Evolutionary conservation across 2,329 filamentous ascomycete genomes (phyloP), one percentile per base, ranked within the genome.

Genomic region (Mariannaea sp.): DNA sequence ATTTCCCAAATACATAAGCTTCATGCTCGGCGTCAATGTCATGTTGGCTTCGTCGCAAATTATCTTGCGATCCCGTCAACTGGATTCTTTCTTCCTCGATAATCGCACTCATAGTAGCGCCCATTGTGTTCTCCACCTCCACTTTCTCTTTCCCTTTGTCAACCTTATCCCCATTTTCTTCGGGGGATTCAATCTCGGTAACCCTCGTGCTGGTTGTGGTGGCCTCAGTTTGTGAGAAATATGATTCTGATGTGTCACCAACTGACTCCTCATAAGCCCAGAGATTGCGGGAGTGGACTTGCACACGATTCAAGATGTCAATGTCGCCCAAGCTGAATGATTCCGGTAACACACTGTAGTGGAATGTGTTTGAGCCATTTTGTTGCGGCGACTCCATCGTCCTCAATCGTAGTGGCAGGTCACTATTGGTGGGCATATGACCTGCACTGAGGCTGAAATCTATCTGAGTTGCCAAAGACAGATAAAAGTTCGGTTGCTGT

Each of bases 371-470:
- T 3, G 36, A 16, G 14, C 29, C 19, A 22, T 40, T 24, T 7
- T 17, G 29, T n/a, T 49, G 42, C 10, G 38, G 38, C 2, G 38
- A 39, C 46, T 49, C 38, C 46, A 49, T 49, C 12, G 46, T 49
- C 24, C 20, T 49, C n/a, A 49, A 33, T 10, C 46, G 29, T 5
- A 38, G 32, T 2, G 46, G 46, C 7, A 49, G 20, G 9, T 49
- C 46, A 8, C 24, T 36, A 7, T 30, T 24, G 12, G 24, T 36
- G 4, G 46, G 46, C 4, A 49, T 10, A 4, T 29, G 32, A 13
- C 46, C 46, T 12, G 42, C 42, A 16, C 46, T 49, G 10, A 49
- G 46, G n/a, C 38, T 42, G 17, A 27, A 49, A 14, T 49, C 38
- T 38, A 49, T 49, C 16, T 32, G 27, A 0, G 46, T 49, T 13